Evolutionary conservation across 2,329 filamentous ascomycete genomes (phyloP).

Genomic region (Phialemonium atrogriseum): DNA sequence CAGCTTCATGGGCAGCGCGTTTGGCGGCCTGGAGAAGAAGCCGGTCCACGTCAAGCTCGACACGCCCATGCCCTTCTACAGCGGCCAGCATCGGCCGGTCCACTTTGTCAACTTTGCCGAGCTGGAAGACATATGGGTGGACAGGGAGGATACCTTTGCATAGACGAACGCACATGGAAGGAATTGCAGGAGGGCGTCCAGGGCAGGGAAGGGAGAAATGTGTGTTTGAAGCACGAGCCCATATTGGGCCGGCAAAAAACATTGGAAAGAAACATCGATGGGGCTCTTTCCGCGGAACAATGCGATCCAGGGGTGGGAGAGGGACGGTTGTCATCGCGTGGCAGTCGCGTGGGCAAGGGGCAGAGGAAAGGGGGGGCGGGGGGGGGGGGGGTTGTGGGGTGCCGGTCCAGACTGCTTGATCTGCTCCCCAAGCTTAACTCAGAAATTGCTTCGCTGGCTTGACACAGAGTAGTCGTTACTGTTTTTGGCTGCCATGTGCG

Average conservation of each 20-base stretch:
- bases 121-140: slow-evolving; percentile 93
- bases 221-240: background rate
- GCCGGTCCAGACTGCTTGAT: slow-evolving; percentile 13
- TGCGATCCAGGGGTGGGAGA: background rate
- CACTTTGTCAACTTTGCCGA: slow-evolving; percentile 98
- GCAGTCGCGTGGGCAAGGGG: no score
- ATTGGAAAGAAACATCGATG: no score
- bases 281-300: no score
- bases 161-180: no score
- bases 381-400: slow-evolving; percentile 7
- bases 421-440: slow-evolving; percentile 10
- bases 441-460: no score
- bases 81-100: slow-evolving; percentile 79
- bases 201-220: background rate
- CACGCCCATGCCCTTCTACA: slow-evolving; percentile 84
- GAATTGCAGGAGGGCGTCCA: background rate
- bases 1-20: slow-evolving; percentile 90
- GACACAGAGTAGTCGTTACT: no score
- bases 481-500: slow-evolving; percentile 3
- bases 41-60: slow-evolving; percentile 87
- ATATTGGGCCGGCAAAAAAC: no score
- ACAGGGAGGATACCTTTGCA: slow-evolving; percentile 87
- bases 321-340: background rate
- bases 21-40: slow-evolving; percentile 84
- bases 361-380: background rate